These are phyloP conservation scores for Smallanthus sonchifolius DNA, from an alignment of 129 eudicot species.

Conservation along the genomic window DNA sequence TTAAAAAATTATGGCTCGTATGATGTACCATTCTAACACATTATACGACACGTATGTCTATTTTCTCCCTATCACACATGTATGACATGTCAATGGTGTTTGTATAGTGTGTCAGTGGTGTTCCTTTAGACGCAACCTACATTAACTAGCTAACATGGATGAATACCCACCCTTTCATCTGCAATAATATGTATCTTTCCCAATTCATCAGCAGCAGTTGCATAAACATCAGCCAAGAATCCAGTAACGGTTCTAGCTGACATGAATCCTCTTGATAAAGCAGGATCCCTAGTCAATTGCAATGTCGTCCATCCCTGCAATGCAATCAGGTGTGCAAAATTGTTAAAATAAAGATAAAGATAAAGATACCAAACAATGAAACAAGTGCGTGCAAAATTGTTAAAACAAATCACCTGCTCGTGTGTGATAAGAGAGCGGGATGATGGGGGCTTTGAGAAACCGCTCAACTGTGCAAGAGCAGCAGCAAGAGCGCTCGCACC, in stretches of 20 bases:
- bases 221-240: slow-evolving; percentile 78
- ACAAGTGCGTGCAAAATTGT: neutral
- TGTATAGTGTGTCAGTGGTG: too few relatives aligned
- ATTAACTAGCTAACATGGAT: neutral
- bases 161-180: slow-evolving; percentile 53
- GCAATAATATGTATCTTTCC: slow-evolving; percentile 92
- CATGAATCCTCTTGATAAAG: slow-evolving; percentile 59
- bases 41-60: too few relatives aligned
- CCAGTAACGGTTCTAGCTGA: slow-evolving; percentile 92
- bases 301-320: slow-evolving; percentile 85
- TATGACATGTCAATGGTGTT: too few relatives aligned
- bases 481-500: slow-evolving; percentile 95
- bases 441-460: slow-evolving; percentile 88
- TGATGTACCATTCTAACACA: too few relatives aligned
- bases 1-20: too few relatives aligned
- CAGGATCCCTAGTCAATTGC: slow-evolving; percentile 73
- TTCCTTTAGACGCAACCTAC: neutral
- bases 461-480: slow-evolving; percentile 91
- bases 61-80: too few relatives aligned
- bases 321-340: too few relatives aligned
- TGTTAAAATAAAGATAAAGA: neutral
- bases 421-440: slow-evolving; percentile 89
- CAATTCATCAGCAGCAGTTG: slow-evolving; percentile 86
- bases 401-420: slow-evolving; percentile 58
- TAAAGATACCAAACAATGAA: neutral